These are phyloP conservation scores for Epichloe aotearoae DNA, from an alignment of 2,329 filamentous ascomycete species.

Conservation along the genomic window DNA sequence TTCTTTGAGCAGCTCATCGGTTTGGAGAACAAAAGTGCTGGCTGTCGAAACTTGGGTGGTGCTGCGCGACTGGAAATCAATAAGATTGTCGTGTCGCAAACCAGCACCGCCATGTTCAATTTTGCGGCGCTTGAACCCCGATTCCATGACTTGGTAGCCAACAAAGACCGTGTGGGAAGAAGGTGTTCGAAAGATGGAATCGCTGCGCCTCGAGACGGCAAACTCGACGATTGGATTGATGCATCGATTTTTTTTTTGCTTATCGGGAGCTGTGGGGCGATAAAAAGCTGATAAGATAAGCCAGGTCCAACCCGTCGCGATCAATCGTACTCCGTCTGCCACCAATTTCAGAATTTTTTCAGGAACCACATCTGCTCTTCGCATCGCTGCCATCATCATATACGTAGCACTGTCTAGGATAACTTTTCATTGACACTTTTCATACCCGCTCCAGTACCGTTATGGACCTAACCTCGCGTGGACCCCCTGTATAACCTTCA, in stretches of 20 bases:
- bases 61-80: slow-evolving; percentile 27
- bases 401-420: too few relatives aligned
- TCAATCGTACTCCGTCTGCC: too few relatives aligned
- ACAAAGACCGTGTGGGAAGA: background rate
- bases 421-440: too few relatives aligned
- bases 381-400: too few relatives aligned
- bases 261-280: slow-evolving; percentile 11
- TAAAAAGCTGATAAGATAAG: slow-evolving; percentile 13
- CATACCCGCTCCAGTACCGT: too few relatives aligned
- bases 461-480: too few relatives aligned
- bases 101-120: slow-evolving; percentile 26
- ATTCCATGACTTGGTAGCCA: slow-evolving; percentile 26
- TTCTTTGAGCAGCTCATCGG: slow-evolving; percentile 45
- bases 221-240: background rate
- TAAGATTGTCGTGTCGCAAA: slow-evolving; percentile 22
- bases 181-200: background rate
- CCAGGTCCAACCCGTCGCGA: background rate
- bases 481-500: too few relatives aligned
- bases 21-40: slow-evolving; percentile 45
- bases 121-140: slow-evolving; percentile 35
- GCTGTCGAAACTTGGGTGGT: slow-evolving; percentile 30
- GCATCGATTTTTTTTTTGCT: slow-evolving; percentile 4
- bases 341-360: too few relatives aligned
- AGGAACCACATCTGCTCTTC: too few relatives aligned
- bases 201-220: background rate